Evolutionary conservation across 345 rosid genomes (phyloP).

Genomic region (Corymbia maculata): DNA sequence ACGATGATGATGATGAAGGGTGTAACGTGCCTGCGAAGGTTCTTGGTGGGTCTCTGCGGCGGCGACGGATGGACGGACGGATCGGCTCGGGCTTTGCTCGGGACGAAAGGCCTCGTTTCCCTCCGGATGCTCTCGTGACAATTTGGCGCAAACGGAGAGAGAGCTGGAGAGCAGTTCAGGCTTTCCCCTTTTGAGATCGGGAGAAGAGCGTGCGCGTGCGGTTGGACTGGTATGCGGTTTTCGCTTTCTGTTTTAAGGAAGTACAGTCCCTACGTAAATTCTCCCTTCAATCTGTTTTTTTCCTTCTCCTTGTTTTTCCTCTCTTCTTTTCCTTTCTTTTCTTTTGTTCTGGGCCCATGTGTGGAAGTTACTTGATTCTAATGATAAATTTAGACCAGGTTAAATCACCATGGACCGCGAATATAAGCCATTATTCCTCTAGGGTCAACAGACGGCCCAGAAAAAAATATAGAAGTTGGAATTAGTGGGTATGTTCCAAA

Average conservation of each 20-base stretch:
- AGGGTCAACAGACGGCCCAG: background rate
- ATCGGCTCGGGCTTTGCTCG: background rate
- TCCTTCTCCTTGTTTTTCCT: rapidly evolving
- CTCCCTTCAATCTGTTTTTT: background rate
- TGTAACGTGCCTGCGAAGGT: background rate
- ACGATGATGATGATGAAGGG: background rate
- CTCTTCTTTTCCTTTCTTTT: no score
- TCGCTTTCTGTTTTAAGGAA: background rate
- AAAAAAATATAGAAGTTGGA: no score
- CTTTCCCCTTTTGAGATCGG: background rate
- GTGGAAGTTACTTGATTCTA: background rate
- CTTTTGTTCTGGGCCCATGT: background rate
- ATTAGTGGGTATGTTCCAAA: background rate
- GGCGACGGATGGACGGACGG: background rate
- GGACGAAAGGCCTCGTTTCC: background rate
- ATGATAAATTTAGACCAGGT: background rate
- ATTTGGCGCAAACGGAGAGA: background rate
- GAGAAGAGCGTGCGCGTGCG: background rate
- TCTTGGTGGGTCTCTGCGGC: background rate
- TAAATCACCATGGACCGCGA: background rate
- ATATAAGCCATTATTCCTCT: background rate
- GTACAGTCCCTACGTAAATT: background rate
- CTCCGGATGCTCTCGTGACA: background rate
- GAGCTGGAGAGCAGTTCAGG: background rate
- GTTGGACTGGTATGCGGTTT: background rate